Conservation (phyloP, 2,329 filamentous ascomycete genomes). For the Fusarium sp. region DNA sequence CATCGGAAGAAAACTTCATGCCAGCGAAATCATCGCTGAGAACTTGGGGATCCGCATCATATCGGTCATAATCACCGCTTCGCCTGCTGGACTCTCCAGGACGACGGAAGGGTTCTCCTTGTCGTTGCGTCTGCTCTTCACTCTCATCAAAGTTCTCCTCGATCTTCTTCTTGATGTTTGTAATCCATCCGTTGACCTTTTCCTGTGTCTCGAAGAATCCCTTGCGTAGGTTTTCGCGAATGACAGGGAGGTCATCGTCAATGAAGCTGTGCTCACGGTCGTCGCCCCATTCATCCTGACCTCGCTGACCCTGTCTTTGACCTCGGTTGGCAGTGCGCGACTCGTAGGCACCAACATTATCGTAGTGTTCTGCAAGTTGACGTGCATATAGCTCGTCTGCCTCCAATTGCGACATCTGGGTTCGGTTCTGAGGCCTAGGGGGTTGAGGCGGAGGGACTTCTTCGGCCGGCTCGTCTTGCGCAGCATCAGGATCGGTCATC, state of each 20-base stretch:
- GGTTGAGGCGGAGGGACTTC: constrained; percentile 76
- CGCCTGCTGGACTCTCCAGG: constrained; percentile 70
- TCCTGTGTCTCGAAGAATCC: constrained; percentile 94
- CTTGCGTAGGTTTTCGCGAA: constrained; percentile 91
- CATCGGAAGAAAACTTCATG: constrained; percentile 69
- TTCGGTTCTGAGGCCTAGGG: constrained; percentile 72
- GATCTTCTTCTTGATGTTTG: constrained; percentile 88
- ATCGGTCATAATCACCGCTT: constrained; percentile 88
- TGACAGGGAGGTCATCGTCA: constrained; percentile 93
- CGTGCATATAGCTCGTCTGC: constrained; percentile 91
- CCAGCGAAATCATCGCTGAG: constrained; percentile 87
- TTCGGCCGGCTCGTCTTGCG: constrained; percentile 60
- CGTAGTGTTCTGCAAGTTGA: constrained; percentile 91
- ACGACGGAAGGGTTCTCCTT: constrained; percentile 52
- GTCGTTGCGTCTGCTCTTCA: constrained; percentile 53
- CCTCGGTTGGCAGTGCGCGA: constrained; percentile 60
- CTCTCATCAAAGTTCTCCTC: constrained; percentile 86
- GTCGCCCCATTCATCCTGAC: constrained; percentile 51
- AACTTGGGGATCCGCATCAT: constrained; percentile 92
- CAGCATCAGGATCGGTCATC: constrained; percentile 81
- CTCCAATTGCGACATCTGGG: constrained; percentile 81
- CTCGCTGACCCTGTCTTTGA: constrained; percentile 52
- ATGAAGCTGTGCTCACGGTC: constrained; percentile 89
- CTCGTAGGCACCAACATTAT: constrained; percentile 67
- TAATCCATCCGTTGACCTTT: constrained; percentile 93